A percentile compares a stretch with the other conserved stretches of the same genome.
These are phyloP conservation scores for Lactarius quietus DNA, from an alignment of 768 basidiomycete species.

Conservation along the genomic window DNA sequence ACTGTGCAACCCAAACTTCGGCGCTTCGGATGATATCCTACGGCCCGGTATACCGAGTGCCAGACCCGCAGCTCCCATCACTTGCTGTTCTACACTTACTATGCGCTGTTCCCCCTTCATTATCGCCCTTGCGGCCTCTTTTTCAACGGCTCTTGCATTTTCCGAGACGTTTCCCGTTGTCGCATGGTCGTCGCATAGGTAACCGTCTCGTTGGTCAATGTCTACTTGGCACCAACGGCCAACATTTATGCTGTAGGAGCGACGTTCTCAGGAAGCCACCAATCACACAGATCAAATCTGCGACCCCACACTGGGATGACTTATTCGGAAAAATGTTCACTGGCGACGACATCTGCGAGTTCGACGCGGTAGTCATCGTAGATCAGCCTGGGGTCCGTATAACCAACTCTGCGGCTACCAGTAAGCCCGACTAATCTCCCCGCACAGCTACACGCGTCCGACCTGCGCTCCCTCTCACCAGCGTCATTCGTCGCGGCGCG, in stretches of 20 bases:
- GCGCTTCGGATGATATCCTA: too few relatives aligned
- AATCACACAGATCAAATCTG: background rate
- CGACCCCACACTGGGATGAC: slow-evolving; percentile 20
- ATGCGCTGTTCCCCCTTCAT: slow-evolving; percentile 47
- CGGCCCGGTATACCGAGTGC: background rate
- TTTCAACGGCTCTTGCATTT: slow-evolving; percentile 51
- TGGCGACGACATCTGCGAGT: slow-evolving; percentile 50
- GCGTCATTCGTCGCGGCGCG: slow-evolving; percentile 46
- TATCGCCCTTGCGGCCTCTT: slow-evolving; percentile 42
- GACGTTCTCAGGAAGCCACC: slow-evolving; percentile 38
- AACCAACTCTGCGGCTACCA: background rate
- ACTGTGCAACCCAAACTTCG: too few relatives aligned
- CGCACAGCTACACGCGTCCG: slow-evolving; percentile 68
- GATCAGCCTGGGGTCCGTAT: slow-evolving; percentile 63
- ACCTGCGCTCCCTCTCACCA: slow-evolving; percentile 58
- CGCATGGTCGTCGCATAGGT: slow-evolving; percentile 71
- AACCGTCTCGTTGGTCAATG: slow-evolving; percentile 9
- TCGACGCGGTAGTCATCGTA: slow-evolving; percentile 64
- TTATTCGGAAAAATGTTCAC: slow-evolving; percentile 46
- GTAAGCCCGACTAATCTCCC: background rate
- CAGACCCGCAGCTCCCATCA: background rate
- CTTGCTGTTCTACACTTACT: slow-evolving; percentile 16
- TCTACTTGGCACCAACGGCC: background rate
- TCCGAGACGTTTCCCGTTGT: slow-evolving; percentile 61
- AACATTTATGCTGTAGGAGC: slow-evolving; percentile 38